These are phyloP conservation scores for Gaertneriomyces sp. DNA, from an alignment of 192 early-diverging fungal genomes.

Conservation along the genomic window DNA sequence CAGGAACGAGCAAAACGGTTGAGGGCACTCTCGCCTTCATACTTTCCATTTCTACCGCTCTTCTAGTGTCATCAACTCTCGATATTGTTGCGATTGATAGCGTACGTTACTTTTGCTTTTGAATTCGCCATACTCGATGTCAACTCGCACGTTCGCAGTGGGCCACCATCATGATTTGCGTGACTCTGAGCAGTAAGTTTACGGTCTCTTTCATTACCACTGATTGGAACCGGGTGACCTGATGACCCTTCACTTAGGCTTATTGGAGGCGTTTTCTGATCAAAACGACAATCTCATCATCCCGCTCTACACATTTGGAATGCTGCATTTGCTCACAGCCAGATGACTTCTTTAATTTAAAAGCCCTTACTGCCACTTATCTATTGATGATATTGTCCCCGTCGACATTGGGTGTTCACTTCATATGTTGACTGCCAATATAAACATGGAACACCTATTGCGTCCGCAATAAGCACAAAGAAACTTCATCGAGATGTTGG, in stretches of 20 bases:
- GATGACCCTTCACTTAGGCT: constrained; percentile 43
- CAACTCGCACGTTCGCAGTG: background rate
- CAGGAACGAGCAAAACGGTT: constrained; percentile 70
- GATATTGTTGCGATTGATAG: background rate
- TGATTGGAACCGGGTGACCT: background rate
- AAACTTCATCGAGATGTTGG: too few species aligned
- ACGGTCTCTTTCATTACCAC: background rate
- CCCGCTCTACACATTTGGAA: constrained; percentile 65
- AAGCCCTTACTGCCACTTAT: too few species aligned
- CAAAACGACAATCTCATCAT: constrained; percentile 96
- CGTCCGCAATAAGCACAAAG: constrained; percentile 4
- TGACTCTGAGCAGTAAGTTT: constrained; percentile 2
- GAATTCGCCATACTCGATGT: too few species aligned
- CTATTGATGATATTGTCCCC: too few species aligned
- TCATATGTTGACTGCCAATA: too few species aligned
- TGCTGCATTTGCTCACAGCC: constrained; percentile 4
- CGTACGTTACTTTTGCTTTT: too few species aligned
- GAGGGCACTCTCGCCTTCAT: constrained; percentile 87
- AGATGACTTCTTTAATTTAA: too few species aligned
- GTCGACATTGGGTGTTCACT: too few species aligned
- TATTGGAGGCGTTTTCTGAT: constrained; percentile 81
- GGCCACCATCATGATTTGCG: background rate
- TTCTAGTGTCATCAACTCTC: background rate
- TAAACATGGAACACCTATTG: too few species aligned
- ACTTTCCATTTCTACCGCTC: constrained; percentile 52